Evolutionary conservation across 345 rosid species (phyloP).

Genomic region (Adansonia digitata): DNA sequence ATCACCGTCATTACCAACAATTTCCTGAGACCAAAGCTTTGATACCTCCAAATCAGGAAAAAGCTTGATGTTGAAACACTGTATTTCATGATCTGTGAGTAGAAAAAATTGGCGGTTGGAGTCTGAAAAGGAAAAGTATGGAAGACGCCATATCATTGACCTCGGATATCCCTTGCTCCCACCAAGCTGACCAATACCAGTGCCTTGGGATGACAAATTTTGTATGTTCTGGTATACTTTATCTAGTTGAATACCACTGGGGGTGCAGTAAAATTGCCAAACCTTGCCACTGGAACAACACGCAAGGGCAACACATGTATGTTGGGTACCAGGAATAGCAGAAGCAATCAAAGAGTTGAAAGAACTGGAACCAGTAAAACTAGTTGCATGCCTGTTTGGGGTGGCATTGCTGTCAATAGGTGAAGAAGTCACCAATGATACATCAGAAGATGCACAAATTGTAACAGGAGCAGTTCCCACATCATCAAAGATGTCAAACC

Average conservation of each 20-base stretch:
- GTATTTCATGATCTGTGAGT: constrained; percentile 73
- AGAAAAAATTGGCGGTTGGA: constrained; percentile 51
- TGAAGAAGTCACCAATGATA: constrained; percentile 36
- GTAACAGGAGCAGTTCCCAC: constrained; percentile 38
- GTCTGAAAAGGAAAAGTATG: constrained; percentile 29
- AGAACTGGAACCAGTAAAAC: constrained; percentile 30
- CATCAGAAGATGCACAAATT: constrained; percentile 39
- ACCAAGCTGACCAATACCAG: constrained; percentile 28
- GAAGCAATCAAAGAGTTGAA: constrained; percentile 70
- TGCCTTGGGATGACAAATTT: constrained; percentile 34
- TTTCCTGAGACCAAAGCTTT: constrained; percentile 73
- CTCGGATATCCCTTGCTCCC: constrained; percentile 67
- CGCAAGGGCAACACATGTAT: constrained; percentile 57
- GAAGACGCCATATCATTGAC: constrained; percentile 65
- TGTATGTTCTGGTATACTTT: constrained; percentile 31
- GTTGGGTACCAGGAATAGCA: constrained; percentile 28
- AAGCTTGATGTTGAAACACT: constrained; percentile 46
- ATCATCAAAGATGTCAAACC: constrained; percentile 63
- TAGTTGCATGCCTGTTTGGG: constrained; percentile 29
- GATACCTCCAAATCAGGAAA: constrained; percentile 41
- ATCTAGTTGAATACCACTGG: constrained; percentile 33
- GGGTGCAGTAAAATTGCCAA: constrained; percentile 69
- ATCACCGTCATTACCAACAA: constrained; percentile 76
- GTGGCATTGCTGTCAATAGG: constrained; percentile 31
- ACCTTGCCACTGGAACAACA: constrained; percentile 71